Evolutionary conservation across 2,329 filamentous ascomycete genomes (phyloP).

Genomic region (Penicillium concentricum): DNA sequence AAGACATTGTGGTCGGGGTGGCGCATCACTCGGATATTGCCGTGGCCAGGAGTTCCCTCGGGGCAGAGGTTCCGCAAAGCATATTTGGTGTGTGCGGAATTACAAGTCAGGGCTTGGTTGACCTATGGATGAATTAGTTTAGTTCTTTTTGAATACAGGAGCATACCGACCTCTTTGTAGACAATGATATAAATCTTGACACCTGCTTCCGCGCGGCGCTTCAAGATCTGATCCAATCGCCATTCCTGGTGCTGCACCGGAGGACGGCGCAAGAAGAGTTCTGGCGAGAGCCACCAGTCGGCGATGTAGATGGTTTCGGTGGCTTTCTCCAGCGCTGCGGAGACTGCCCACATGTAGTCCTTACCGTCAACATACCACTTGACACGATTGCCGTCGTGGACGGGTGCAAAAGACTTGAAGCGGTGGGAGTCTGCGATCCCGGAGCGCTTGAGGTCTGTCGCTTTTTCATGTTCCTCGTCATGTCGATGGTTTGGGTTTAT

Average conservation of each 20-base stretch:
- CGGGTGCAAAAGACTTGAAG: slow-evolving; percentile 87
- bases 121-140: slow-evolving; percentile 41
- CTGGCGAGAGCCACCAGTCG: slow-evolving; percentile 96
- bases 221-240: slow-evolving; percentile 81
- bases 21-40: slow-evolving; percentile 84
- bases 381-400: slow-evolving; percentile 77
- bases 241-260: slow-evolving; percentile 81
- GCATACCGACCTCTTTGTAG: slow-evolving; percentile 69
- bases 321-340: slow-evolving; percentile 81
- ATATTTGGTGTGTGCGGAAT: slow-evolving; percentile 89
- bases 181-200: slow-evolving; percentile 94
- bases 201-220: slow-evolving; percentile 83
- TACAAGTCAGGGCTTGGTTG: slow-evolving; percentile 79
- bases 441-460: slow-evolving; percentile 75
- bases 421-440: slow-evolving; percentile 71
- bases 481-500: slow-evolving; percentile 89
- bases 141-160: neutral
- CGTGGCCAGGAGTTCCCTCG: slow-evolving; percentile 74
- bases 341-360: slow-evolving; percentile 95
- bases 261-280: slow-evolving; percentile 79
- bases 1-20: slow-evolving; percentile 95
- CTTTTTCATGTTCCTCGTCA: slow-evolving; percentile 86
- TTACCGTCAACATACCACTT: slow-evolving; percentile 98
- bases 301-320: slow-evolving; percentile 93
- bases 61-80: slow-evolving; percentile 77